Conservation (phyloP, 2,329 filamentous ascomycete species). For the Aureobasidium sp. region DNA sequence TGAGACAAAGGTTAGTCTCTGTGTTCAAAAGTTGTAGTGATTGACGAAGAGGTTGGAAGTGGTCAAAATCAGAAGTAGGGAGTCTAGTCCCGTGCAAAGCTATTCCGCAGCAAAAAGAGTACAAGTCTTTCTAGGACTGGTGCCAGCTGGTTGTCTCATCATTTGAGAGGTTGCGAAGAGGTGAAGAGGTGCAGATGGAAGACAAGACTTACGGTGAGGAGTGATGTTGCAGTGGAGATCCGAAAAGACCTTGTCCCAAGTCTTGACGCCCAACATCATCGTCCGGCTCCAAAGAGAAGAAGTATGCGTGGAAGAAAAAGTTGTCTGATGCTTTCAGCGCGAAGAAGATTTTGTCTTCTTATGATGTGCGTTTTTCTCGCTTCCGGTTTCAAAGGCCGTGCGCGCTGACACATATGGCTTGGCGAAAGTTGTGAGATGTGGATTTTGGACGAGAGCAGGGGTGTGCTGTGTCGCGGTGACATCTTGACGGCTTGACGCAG, state of each 20-base stretch:
- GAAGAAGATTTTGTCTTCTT: background rate
- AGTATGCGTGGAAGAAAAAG: no score
- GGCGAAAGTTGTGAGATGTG: background rate
- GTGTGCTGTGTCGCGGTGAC: no score
- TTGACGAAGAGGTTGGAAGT: background rate
- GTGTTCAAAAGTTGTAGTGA: background rate
- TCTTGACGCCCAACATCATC: no score
- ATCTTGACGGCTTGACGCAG: background rate
- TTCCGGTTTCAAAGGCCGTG: background rate
- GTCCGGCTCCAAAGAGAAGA: no score
- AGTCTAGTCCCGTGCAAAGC: slow-evolving; percentile 29
- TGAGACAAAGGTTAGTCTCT: slow-evolving; percentile 4
- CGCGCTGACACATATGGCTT: background rate
- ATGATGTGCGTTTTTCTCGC: slow-evolving; percentile 6
- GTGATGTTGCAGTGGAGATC: background rate
- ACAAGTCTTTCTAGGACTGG: slow-evolving; percentile 58
- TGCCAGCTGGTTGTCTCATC: slow-evolving; percentile 45
- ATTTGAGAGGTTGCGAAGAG: background rate
- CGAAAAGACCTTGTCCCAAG: background rate
- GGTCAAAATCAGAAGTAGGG: background rate
- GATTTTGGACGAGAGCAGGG: background rate
- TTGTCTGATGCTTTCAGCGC: background rate
- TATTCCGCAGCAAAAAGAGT: slow-evolving; percentile 54
- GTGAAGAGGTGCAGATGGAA: background rate
- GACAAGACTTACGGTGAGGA: background rate